phyloP scores from a whole-genome alignment of 2,329 filamentous ascomycete species.

The Berkeleyomyces rouxiae region DNA sequence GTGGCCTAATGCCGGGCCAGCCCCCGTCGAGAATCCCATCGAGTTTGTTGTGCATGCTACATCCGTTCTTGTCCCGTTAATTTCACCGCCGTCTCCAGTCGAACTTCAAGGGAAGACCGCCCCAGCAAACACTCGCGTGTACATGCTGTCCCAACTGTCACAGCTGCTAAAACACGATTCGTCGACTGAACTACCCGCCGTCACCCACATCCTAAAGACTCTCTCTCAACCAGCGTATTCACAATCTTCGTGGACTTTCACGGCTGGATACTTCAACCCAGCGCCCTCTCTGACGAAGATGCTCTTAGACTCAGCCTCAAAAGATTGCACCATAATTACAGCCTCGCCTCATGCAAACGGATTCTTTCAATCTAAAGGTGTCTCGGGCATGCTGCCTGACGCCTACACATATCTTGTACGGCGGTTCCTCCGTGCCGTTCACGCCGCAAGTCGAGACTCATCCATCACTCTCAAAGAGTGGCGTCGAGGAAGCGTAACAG shows the following conservation, averaged over 20 bases:
- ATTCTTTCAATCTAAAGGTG: slow-evolving; percentile 75
- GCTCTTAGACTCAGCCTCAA: slow-evolving; percentile 55
- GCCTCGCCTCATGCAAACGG: slow-evolving; percentile 89
- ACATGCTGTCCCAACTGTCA: slow-evolving; percentile 76
- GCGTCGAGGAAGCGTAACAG: slow-evolving; percentile 63
- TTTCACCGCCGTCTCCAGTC: slow-evolving; percentile 27
- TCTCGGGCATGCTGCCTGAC: slow-evolving; percentile 77
- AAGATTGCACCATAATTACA: slow-evolving; percentile 68
- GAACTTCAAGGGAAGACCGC: slow-evolving; percentile 15
- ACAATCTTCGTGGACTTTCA: slow-evolving; percentile 80
- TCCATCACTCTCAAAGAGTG: slow-evolving; percentile 71
- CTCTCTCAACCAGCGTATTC: slow-evolving; percentile 47
- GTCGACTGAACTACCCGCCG: slow-evolving; percentile 75
- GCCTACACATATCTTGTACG: slow-evolving; percentile 82
- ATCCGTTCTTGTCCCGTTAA: slow-evolving; percentile 45
- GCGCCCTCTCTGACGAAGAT: slow-evolving; percentile 67
- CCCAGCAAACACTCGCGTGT: slow-evolving; percentile 50
- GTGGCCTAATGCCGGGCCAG: slow-evolving; percentile 74
- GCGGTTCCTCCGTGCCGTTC: slow-evolving; percentile 52
- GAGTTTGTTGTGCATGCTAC: slow-evolving; percentile 56
- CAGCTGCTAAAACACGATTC: slow-evolving; percentile 62
- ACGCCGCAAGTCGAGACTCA: slow-evolving; percentile 29
- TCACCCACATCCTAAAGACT: slow-evolving; percentile 56
- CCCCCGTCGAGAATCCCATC: slow-evolving; percentile 53
- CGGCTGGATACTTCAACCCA: slow-evolving; percentile 96